Percentiles rank a stretch among this genome's conserved stretches.
Evolutionary conservation across 108 stramenopile genomes (phyloP).

Genomic region (Aurantiochytrium sp.): DNA sequence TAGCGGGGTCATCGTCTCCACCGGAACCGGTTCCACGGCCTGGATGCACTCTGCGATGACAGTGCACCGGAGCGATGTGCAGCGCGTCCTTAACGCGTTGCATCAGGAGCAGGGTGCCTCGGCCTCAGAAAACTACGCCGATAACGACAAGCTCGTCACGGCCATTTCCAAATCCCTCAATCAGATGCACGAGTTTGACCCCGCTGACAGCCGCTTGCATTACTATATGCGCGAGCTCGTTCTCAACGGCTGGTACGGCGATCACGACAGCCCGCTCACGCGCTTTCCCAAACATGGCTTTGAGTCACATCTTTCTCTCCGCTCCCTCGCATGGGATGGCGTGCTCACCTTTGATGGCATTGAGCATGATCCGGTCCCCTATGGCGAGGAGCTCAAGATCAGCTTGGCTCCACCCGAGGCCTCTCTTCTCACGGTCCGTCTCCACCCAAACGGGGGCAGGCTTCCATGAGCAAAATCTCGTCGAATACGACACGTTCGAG

Average conservation of each 20-base stretch:
- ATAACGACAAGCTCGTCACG: slow-evolving; percentile 10
- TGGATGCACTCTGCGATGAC: background rate
- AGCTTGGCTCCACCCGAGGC: background rate
- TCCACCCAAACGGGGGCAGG: background rate
- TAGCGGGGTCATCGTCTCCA: background rate
- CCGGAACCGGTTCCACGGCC: background rate
- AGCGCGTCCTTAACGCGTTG: slow-evolving; percentile 11
- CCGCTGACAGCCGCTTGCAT: background rate
- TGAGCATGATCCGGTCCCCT: background rate
- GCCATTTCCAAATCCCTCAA: background rate
- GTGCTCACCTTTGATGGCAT: slow-evolving; percentile 31
- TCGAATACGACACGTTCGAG: too few relatives aligned
- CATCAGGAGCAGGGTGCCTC: slow-evolving; percentile 20
- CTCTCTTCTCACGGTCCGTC: background rate
- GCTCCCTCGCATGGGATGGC: background rate
- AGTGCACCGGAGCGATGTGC: slow-evolving; percentile 20
- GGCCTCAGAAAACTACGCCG: background rate
- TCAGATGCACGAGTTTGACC: background rate
- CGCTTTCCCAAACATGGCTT: slow-evolving; percentile 23
- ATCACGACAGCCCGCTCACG: background rate
- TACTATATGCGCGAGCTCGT: slow-evolving; percentile 31
- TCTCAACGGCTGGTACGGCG: slow-evolving; percentile 12
- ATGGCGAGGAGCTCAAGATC: background rate
- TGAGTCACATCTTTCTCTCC: background rate
- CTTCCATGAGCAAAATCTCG: too few relatives aligned